Evolutionary conservation across 805 yeast species (phyloP).

Genomic region (Zygoascus biomembranicola): DNA sequence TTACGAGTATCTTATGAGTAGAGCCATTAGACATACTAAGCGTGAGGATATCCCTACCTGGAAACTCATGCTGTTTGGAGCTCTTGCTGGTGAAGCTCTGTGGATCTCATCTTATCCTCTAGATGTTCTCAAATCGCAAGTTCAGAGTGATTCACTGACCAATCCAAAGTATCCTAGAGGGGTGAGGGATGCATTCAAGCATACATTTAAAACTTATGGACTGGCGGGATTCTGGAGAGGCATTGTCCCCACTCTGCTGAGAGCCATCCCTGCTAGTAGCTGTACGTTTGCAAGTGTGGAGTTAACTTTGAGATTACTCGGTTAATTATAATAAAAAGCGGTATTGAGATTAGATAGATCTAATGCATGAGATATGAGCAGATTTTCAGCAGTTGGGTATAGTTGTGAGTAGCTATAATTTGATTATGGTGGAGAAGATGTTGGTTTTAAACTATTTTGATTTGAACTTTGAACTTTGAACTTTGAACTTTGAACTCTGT

Average conservation of each 20-base stretch:
- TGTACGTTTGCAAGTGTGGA: constrained; percentile 76
- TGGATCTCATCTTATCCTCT: constrained; percentile 66
- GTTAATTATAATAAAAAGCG: constrained; percentile 9
- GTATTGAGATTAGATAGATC: too few species aligned
- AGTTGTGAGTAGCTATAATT: too few species aligned
- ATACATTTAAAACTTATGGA: constrained; percentile 40
- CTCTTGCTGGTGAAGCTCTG: constrained; percentile 58
- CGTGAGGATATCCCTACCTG: constrained; percentile 46
- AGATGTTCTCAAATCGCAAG: constrained; percentile 54
- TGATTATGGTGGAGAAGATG: too few species aligned
- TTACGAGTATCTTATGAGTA: constrained; percentile 45
- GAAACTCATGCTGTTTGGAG: constrained; percentile 51
- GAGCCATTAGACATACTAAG: constrained; percentile 8
- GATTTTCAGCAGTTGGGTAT: too few species aligned
- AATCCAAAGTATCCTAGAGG: constrained; percentile 29
- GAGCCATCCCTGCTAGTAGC: constrained; percentile 66
- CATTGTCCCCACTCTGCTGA: constrained; percentile 41
- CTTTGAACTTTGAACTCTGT: too few species aligned
- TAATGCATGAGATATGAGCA: too few species aligned
- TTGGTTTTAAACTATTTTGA: too few species aligned
- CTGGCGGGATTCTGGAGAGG: constrained; percentile 49
- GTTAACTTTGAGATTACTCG: constrained; percentile 43
- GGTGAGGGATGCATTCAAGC: constrained; percentile 35
- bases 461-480: too few species aligned
- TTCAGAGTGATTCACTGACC: constrained; percentile 44